phyloP scores from a whole-genome alignment of 2,329 filamentous ascomycete genomes.

The Fusarium dimerum region DNA sequence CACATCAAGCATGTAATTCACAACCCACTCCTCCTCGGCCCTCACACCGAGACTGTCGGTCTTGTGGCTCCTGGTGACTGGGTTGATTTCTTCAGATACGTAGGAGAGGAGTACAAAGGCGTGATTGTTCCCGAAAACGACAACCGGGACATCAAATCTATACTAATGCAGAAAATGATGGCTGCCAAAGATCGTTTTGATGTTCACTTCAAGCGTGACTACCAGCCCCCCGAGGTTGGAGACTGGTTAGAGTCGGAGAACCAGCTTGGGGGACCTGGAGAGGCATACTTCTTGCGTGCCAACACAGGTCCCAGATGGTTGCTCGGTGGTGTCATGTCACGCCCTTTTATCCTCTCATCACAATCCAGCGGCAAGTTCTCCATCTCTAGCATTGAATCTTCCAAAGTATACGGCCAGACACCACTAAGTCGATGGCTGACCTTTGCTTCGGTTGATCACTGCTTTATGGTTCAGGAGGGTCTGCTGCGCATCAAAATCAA shows the following conservation, averaged over 20 bases:
- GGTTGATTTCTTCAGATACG: slow-evolving; percentile 62
- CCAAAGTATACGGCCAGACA: slow-evolving; percentile 36
- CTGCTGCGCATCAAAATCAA: slow-evolving; percentile 41
- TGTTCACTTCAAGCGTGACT: slow-evolving; percentile 53
- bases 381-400: slow-evolving; percentile 54
- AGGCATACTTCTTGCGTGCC: slow-evolving; percentile 53
- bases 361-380: slow-evolving; percentile 52
- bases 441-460: slow-evolving; percentile 53
- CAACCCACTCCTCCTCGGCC: slow-evolving; percentile 55
- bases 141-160: slow-evolving; percentile 49
- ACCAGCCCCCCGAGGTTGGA: slow-evolving; percentile 44
- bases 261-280: slow-evolving; percentile 36
- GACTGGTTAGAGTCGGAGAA: slow-evolving; percentile 45
- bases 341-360: slow-evolving; percentile 49
- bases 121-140: slow-evolving; percentile 53
- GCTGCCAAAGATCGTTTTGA: slow-evolving; percentile 57
- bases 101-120: slow-evolving; percentile 53
- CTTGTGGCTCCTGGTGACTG: slow-evolving; percentile 59
- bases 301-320: slow-evolving; percentile 50
- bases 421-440: slow-evolving; percentile 39
- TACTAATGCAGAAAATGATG: slow-evolving; percentile 57
- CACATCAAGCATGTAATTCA: slow-evolving; percentile 48
- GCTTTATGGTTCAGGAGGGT: slow-evolving; percentile 51
- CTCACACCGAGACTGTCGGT: slow-evolving; percentile 55
- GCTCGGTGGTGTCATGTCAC: slow-evolving; percentile 45